Evolutionary conservation across 441 rosid species (phyloP), one percentile per base, ranked within the genome.

Genomic region (Corymbia calophylla): DNA sequence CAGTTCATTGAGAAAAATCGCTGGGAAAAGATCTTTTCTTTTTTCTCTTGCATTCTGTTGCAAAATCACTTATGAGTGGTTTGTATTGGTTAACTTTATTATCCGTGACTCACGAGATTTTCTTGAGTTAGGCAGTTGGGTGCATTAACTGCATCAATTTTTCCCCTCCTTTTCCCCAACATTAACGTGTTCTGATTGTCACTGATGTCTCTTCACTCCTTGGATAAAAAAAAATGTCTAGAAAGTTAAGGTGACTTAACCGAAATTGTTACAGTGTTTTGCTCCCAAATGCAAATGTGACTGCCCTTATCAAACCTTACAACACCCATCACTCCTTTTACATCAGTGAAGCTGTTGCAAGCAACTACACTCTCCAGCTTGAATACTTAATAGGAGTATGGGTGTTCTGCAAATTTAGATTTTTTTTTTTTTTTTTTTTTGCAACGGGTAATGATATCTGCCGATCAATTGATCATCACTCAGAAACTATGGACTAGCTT

Each of bases 41-140:
- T 73, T 73, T 11, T 39, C 51, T 73, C 84, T 25, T 39, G 84
- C 51, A 6, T 73, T 44, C 39, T 73, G 51, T 44, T 39, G 51
- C 84, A 73, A 39, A 73, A 39, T 73, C 8, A 66, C 18, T 31
- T 4, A 4, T 16, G 44, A 66, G 44, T 66, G 77, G 35, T 15
- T 91, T 91, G 91, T 88, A 73, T 90, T 89, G 91, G 32, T 91
- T 64, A 66, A 32, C 91, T 89, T 89, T 88, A 86, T 90, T 89
- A 91, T 89, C 94, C 91, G 94, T 93, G 94, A 91, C 90, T 94
- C 96, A 94, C 94, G 92, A 89, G 95, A 92, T 84, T 86, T 77
- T 68, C 88, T 91, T 92, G 89, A 88, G 91, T 89, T 87, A 21
- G 92, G 91, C 91, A 88, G 95, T 88, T 93, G 86, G 90, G 89